A percentile compares a stretch with the other conserved stretches of the same genome.
phyloP scores from a whole-genome alignment of 352 stramenopile species.

The Globisporangium cylindrosporum region DNA sequence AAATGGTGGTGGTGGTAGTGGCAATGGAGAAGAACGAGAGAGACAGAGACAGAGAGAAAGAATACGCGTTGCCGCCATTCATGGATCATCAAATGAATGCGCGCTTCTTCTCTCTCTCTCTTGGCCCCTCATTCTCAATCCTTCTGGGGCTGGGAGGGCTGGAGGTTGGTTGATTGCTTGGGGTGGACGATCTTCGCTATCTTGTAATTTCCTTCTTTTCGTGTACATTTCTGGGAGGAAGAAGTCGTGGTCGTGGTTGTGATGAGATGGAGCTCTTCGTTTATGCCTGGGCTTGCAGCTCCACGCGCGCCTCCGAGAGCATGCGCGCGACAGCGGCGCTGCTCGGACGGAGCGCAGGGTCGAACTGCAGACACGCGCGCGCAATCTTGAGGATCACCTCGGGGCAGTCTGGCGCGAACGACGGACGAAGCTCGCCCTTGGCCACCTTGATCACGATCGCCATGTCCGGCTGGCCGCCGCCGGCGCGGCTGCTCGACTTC shows the following conservation, averaged over 20 bases:
- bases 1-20: not conserved
- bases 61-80: not conserved
- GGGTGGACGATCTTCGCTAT: not conserved
- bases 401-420: slow-evolving; percentile 45
- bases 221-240: slow-evolving; percentile 13
- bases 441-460: slow-evolving; percentile 80
- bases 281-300: slow-evolving; percentile 38
- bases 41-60: not conserved
- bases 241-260: not conserved
- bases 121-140: not conserved
- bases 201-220: slow-evolving; percentile 6
- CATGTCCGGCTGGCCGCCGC: slow-evolving; percentile 63
- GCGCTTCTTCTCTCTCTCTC: not conserved
- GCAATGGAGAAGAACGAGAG: not conserved
- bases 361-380: slow-evolving; percentile 82
- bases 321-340: slow-evolving; percentile 70
- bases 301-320: slow-evolving; percentile 66
- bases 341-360: slow-evolving; percentile 74
- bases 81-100: not conserved
- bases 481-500: slow-evolving; percentile 67
- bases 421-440: slow-evolving; percentile 77
- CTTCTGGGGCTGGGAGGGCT: not conserved
- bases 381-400: slow-evolving; percentile 66
- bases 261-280: not conserved
- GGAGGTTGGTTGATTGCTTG: not conserved